Evolutionary conservation across 2,329 filamentous ascomycete genomes (phyloP).

Genomic region (Monosporascus sp.): DNA sequence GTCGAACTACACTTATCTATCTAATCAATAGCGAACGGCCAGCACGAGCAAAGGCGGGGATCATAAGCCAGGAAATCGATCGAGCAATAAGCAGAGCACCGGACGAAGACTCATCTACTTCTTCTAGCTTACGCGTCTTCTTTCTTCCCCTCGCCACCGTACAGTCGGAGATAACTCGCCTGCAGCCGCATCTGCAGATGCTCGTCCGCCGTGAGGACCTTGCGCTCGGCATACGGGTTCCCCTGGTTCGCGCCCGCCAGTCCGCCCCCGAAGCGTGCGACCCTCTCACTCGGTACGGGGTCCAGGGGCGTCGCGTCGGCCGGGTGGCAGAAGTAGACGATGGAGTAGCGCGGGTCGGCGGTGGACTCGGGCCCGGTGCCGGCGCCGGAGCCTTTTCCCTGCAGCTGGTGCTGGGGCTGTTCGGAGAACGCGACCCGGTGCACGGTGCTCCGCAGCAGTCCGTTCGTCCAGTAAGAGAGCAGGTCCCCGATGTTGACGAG

Average conservation of each 20-base stretch:
- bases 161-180: slow-evolving; percentile 54
- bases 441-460: slow-evolving; percentile 79
- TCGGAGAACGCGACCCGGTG: slow-evolving; percentile 77
- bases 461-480: slow-evolving; percentile 84
- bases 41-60: too few species aligned
- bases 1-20: too few species aligned
- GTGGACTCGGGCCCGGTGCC: slow-evolving; percentile 38
- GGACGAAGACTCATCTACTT: too few species aligned
- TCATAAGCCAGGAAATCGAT: too few species aligned
- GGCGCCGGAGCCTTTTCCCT: slow-evolving; percentile 13
- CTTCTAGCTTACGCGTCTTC: too few species aligned
- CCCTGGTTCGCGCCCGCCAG: slow-evolving; percentile 15
- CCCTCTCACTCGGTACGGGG: slow-evolving; percentile 56
- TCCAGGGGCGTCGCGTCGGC: slow-evolving; percentile 47
- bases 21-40: too few species aligned
- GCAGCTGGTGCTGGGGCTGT: slow-evolving; percentile 28
- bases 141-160: slow-evolving; percentile 34
- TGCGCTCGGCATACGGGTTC: slow-evolving; percentile 48
- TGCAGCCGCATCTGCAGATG: slow-evolving; percentile 58
- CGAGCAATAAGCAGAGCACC: too few species aligned
- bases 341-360: slow-evolving; percentile 54
- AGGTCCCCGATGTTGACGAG: slow-evolving; percentile 71
- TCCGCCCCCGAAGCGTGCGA: slow-evolving; percentile 33
- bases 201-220: slow-evolving; percentile 58
- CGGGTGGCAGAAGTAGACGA: slow-evolving; percentile 67